Conservation (phyloP, 2,329 filamentous ascomycete species). For the Dothiorella sarmentorum region DNA sequence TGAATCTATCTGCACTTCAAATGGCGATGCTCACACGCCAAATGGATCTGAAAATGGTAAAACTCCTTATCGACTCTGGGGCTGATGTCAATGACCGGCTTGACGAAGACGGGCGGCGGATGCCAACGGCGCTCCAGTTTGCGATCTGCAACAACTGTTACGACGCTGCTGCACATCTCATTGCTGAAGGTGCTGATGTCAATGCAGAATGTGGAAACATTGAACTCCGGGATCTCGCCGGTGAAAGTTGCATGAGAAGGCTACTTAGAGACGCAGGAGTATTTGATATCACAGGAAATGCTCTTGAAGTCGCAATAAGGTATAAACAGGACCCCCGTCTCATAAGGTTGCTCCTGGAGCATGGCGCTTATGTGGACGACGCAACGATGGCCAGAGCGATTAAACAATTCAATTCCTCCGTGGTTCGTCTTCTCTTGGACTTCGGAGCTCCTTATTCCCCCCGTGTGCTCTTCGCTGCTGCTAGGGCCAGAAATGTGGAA, state of each 20-base stretch:
- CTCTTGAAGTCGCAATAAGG: not conserved
- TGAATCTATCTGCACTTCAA: no score
- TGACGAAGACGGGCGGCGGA: not conserved
- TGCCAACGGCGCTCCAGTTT: not conserved
- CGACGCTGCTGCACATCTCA: not conserved
- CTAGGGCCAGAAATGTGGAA: not conserved
- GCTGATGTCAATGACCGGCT: not conserved
- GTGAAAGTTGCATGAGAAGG: no score
- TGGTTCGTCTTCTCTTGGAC: not conserved
- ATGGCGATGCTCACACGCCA: no score
- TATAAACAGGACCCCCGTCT: not conserved
- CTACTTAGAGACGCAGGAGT: no score
- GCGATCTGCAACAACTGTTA: not conserved
- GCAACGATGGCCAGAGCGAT: not conserved
- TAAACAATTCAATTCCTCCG: not conserved
- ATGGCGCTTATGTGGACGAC: not conserved
- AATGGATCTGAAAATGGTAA: not conserved
- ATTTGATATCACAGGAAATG: not conserved
- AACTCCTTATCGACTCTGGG: not conserved
- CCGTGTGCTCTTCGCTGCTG: not conserved
- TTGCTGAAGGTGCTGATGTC: not conserved
- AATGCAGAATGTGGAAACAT: not conserved
- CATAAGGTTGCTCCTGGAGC: not conserved
- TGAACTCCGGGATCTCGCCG: not conserved
- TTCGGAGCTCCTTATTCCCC: not conserved